Conservation (phyloP, 164 flowering plant genomes). For the Dillenia turbinata region DNA sequence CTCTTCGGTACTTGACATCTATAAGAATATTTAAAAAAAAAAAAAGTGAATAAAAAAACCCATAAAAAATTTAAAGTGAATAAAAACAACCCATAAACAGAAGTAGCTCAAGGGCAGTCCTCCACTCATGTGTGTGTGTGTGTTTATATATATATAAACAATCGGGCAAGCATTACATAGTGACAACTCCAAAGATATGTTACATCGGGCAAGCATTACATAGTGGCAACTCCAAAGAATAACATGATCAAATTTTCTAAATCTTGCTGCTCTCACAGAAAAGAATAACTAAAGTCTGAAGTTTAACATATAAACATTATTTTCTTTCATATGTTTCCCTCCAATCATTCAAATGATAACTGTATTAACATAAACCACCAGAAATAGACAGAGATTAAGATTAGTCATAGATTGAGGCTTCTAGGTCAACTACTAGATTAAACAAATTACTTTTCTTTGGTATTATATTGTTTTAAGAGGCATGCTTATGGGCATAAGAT, state of each 20-base stretch:
- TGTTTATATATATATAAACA: too few species aligned
- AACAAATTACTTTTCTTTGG: not conserved
- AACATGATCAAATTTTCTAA: not conserved
- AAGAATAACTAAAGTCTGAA: not conserved
- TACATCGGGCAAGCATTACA: too few species aligned
- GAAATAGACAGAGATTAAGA: slow-evolving; percentile 3
- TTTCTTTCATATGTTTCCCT: slow-evolving; percentile 2
- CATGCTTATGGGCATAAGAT: not conserved
- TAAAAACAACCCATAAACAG: too few species aligned
- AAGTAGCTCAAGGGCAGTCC: too few species aligned
- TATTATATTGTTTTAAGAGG: slow-evolving; percentile 3
- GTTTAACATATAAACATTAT: not conserved
- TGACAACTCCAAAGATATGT: too few species aligned
- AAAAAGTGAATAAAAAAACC: too few species aligned
- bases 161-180: too few species aligned
- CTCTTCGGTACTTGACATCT: too few species aligned
- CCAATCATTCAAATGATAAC: not conserved
- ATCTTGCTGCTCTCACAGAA: slow-evolving; percentile 3
- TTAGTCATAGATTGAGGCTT: slow-evolving; percentile 11
- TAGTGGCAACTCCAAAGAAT: too few species aligned
- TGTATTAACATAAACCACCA: not conserved
- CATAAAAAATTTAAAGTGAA: too few species aligned
- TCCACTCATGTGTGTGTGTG: too few species aligned
- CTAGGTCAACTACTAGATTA: slow-evolving; percentile 9
- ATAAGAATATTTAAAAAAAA: too few species aligned